These are phyloP conservation scores for Globomyces pollinis-pini DNA, from an alignment of 192 early-diverging fungal species.

Conservation along the genomic window DNA sequence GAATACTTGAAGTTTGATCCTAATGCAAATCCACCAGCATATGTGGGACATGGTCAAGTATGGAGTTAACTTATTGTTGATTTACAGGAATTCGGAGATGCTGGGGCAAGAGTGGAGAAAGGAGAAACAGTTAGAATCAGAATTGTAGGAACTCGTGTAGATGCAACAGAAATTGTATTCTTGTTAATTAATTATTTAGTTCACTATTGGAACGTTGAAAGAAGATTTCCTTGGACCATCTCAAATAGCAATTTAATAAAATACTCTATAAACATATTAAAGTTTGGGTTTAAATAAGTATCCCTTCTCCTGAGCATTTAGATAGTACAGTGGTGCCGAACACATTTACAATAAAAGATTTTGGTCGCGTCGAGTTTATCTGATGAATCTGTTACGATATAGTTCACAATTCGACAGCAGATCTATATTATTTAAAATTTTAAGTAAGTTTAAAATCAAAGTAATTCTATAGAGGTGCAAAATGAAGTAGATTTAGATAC, in stretches of 20 bases:
- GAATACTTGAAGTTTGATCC: constrained; percentile 85
- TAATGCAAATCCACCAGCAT: constrained; percentile 76
- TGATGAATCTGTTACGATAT: too few species aligned
- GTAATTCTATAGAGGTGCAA: too few species aligned
- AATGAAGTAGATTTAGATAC: too few species aligned
- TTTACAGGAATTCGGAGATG: constrained; percentile 13
- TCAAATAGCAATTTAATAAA: constrained; percentile 4
- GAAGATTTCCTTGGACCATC: constrained; percentile 83
- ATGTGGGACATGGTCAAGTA: constrained; percentile 67
- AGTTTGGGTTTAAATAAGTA: not conserved
- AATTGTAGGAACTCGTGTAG: constrained; percentile 81
- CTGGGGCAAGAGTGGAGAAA: constrained; percentile 67
- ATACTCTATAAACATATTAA: not conserved
- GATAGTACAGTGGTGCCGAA: not conserved
- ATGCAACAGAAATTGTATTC: constrained; percentile 89
- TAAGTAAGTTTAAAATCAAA: too few species aligned
- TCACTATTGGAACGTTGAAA: constrained; percentile 93
- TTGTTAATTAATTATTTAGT: constrained; percentile 42
- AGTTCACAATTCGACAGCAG: too few species aligned
- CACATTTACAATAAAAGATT: too few species aligned
- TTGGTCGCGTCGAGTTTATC: too few species aligned
- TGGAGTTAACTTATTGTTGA: constrained; percentile 10
- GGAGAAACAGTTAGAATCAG: constrained; percentile 77
- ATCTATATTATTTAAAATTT: too few species aligned
- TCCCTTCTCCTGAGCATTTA: not conserved